Evolutionary conservation across 306 rosid genomes (phyloP).

Genomic region (Dalbergia cultrata): DNA sequence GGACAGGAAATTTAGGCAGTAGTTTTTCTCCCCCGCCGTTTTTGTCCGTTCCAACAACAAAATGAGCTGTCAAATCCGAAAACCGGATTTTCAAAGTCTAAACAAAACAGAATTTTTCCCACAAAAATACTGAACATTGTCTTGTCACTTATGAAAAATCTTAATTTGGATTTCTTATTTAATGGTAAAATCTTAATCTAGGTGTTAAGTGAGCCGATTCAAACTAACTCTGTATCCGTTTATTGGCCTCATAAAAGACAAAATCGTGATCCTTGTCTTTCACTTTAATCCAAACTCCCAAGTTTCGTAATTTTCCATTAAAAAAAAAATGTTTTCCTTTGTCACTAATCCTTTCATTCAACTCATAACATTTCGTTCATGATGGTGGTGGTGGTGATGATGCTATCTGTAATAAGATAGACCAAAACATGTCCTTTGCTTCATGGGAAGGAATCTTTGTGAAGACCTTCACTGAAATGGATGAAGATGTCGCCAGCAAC

Average conservation of each 20-base stretch:
- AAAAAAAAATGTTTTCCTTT: background rate
- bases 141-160: background rate
- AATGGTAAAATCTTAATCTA: background rate
- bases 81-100: background rate
- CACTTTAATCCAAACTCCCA: constrained; percentile 4
- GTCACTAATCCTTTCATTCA: background rate
- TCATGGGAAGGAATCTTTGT: constrained; percentile 70
- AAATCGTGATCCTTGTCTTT: background rate
- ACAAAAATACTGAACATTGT: background rate
- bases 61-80: background rate
- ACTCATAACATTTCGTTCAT: background rate
- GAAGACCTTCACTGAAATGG: constrained; percentile 69
- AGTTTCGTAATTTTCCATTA: background rate
- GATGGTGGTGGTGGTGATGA: background rate
- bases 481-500: constrained; percentile 60
- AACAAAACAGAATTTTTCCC: background rate
- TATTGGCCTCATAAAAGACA: background rate
- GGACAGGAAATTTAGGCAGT: too few relatives aligned
- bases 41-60: background rate
- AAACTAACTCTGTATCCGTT: background rate
- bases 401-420: background rate
- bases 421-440: constrained; percentile 52
- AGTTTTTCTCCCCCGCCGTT: too few relatives aligned
- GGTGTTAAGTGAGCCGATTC: background rate
- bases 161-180: too few relatives aligned